Base-by-base conservation (phyloP, 2,329 filamentous ascomycete genomes). In the Fusarium metavorans region DNA sequence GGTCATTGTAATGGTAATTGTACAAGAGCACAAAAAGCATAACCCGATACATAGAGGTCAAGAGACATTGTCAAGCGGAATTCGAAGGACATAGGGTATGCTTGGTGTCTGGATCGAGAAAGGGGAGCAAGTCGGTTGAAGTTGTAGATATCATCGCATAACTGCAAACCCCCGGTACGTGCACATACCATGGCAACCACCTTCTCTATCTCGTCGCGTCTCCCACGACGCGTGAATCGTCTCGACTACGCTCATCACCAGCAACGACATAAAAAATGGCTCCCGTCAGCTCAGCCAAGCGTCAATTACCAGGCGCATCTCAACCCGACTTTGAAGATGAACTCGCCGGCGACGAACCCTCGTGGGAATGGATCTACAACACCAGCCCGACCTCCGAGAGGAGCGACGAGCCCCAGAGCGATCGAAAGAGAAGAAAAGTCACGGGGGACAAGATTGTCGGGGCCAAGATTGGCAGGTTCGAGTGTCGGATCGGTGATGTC, bases 281-380 rank as follows among this genome's bases (percentile, higher is more conserved):
- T 3, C 77, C 77, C 32, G 77, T 70, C 60, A 70, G 57, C 45
- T 61, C 68, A 67, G 59, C 65, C 23, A 66, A 71, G 74, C 77
- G 68, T 59, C 79, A 66, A 18, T 68, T 68, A 20, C 18, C 62
- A 8, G 57, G 45, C 30, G 32, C 27, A 6, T 1, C 64, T 9
- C 56, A 62, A 27, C 87, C 97, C 71, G 93, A 97, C 81, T 97
- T 94, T 0, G 95, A 97, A 81, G 95, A 97, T 82, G 96, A 98
- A 82, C 89, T 97, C 27, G 93, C 91, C 32, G 86, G 89, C 39
- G 91, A 94, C 59, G 93, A 95, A 77, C 84, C 88, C 54, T 90
- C 92, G 0, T 97, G 94, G 94, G 89, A 94, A 84, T 96, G 93
- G 93, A 89, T 96, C 52, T 95, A 96, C 82, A 79, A 80, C 54